Evolutionary conservation across 331 rosid genomes (phyloP), one percentile per base, ranked within the genome.

Genomic region (Malus hybrid): DNA sequence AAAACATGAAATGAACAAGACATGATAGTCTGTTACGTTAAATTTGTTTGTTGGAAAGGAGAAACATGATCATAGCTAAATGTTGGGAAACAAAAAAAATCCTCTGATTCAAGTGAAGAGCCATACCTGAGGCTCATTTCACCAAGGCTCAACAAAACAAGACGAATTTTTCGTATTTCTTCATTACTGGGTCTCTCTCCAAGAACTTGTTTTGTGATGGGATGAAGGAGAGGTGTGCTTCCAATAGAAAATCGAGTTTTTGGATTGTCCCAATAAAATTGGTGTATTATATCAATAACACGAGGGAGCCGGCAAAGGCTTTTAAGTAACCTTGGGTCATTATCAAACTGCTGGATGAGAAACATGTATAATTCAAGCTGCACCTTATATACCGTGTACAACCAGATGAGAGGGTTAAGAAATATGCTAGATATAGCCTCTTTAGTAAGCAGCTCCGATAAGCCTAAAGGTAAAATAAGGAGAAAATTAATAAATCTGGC

Each of bases 311-410:
- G 83, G 77, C 97, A 94, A 56, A 91, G 76, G 82, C 90, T 90
- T 80, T 74, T 83, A 27, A 91, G 91, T 77, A 94, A 83, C 85
- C 97, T 86, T 67, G 97, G 97, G 80, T 94, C 95, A 76, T 84
- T 85, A 85, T 94, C 98, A 83, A 94, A 91, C 81, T 90, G 95
- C 89, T 92, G 91, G 76, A 88, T 94, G 80, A 94, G 92, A 89
- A 91, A 94, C 95, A 94, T 91, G 85, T 90, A 94, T 36, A 94
- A 80, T 81, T 94, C 98, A 39, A 96, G 93, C 86, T 91, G 98
- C 86, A 91, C 93, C 85, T 84, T 88, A 81, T 91, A 94, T 73
- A 52, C 75, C 22, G 97, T 85, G 76, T 76, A 84, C 65, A 94
- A 79, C 98, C 98, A 94, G 84, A 94, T 81, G 68, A 88, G 84